These are phyloP conservation scores for Cenchrus americanus DNA, from an alignment of 176 grass and related monocot genomes.

Conservation along the genomic window DNA sequence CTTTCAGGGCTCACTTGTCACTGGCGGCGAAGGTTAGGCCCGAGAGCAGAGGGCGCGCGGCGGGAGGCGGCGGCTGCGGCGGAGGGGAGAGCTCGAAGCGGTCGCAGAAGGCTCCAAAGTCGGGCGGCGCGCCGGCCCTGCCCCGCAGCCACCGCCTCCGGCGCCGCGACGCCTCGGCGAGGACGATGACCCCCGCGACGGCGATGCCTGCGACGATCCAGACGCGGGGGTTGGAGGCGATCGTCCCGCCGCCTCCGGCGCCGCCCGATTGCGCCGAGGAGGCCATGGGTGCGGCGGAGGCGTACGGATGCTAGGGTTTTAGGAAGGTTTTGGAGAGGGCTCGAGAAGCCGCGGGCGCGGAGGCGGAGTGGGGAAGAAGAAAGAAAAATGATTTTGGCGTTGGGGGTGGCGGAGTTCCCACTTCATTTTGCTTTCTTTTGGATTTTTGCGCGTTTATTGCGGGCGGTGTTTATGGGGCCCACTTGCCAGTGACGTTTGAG, in stretches of 20 bases:
- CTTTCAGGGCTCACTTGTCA: conserved; percentile 64
- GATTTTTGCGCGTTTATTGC: conserved; percentile 1
- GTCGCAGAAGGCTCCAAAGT: conserved; percentile 71
- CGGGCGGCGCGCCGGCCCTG: conserved; percentile 19
- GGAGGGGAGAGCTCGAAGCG: conserved; percentile 63
- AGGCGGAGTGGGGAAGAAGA: conserved; percentile 45
- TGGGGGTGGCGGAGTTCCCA: not conserved
- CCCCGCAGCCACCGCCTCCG: conserved; percentile 52
- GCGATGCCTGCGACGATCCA: conserved; percentile 83
- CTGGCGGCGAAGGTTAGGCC: conserved; percentile 83
- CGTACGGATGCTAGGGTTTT: conserved; percentile 61
- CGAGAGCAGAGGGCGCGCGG: conserved; percentile 56
- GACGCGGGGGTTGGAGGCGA: conserved; percentile 38
- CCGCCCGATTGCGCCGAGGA: conserved; percentile 45
- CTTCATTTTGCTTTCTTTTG: not conserved
- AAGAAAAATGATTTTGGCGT: not conserved
- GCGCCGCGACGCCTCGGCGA: conserved; percentile 70
- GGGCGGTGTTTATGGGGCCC: not conserved
- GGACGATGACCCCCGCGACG: conserved; percentile 77
- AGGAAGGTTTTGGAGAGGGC: conserved; percentile 50
- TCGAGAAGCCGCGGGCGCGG: not conserved
- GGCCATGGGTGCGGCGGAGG: conserved; percentile 41
- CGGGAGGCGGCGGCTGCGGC: conserved; percentile 75
- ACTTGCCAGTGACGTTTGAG: not conserved
- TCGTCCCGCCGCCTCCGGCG: not conserved